These are phyloP conservation scores for Guyanaporus albipodus DNA, from an alignment of 768 basidiomycete species.

Conservation along the genomic window DNA sequence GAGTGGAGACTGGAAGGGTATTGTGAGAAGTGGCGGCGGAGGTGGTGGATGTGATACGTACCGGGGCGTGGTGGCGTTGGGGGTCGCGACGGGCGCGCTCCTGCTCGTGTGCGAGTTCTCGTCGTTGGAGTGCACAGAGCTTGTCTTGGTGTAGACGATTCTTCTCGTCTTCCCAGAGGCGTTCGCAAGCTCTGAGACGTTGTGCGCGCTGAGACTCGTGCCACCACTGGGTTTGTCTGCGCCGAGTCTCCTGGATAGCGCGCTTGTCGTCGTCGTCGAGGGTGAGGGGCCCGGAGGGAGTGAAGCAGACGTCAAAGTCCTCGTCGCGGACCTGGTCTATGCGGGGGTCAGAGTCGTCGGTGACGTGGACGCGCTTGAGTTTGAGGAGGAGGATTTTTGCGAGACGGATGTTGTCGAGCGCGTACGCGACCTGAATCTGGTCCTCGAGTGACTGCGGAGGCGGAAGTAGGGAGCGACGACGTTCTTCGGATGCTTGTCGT, in stretches of 20 bases:
- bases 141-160: constrained; percentile 39
- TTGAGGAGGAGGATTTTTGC: constrained; percentile 62
- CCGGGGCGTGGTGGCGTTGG: constrained; percentile 19
- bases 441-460: constrained; percentile 41
- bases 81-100: constrained; percentile 20
- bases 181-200: constrained; percentile 43
- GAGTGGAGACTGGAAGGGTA: constrained; percentile 13
- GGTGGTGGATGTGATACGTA: constrained; percentile 9
- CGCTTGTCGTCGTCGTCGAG: constrained; percentile 42
- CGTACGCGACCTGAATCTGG: constrained; percentile 65
- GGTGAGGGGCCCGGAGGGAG: constrained; percentile 35
- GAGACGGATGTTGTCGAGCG: constrained; percentile 61
- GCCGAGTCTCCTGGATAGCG: constrained; percentile 35
- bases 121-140: constrained; percentile 30
- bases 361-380: constrained; percentile 57
- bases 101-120: constrained; percentile 31
- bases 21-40: constrained; percentile 1
- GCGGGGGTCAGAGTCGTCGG: constrained; percentile 56
- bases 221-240: constrained; percentile 33
- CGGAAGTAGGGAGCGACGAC: constrained; percentile 14
- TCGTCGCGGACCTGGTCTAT: constrained; percentile 56
- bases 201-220: constrained; percentile 35
- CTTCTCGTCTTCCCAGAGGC: constrained; percentile 48
- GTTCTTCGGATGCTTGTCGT: constrained; percentile 41
- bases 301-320: constrained; percentile 39